Evolutionary conservation across 1,139 yeast genomes (phyloP).

Genomic region (Saccharomyces hybrid): DNA sequence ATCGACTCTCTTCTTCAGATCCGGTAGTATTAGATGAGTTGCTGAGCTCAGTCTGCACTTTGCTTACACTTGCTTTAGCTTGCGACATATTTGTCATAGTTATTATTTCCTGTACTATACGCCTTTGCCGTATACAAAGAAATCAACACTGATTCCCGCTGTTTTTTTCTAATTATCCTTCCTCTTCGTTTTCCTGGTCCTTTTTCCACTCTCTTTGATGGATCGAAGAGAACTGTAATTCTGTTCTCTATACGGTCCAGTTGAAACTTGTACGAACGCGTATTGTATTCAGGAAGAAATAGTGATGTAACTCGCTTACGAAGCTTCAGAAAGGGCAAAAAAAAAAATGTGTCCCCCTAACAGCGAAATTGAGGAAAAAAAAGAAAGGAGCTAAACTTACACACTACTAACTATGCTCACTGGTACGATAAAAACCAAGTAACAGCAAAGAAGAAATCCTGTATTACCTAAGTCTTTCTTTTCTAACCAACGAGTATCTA

Average conservation of each 20-base stretch:
- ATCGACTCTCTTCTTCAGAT: conserved; percentile 2
- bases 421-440: neutral
- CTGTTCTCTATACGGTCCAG: neutral
- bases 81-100: neutral
- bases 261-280: neutral
- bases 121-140: neutral
- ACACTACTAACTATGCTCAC: neutral
- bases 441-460: neutral
- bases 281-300: neutral
- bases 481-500: no score
- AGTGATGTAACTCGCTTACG: neutral
- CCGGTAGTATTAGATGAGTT: neutral
- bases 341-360: neutral
- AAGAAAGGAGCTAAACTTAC: neutral
- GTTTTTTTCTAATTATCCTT: neutral
- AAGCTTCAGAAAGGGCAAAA: neutral
- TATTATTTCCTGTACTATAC: neutral
- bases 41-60: neutral
- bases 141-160: neutral
- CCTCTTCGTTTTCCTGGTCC: neutral
- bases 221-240: neutral
- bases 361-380: neutral
- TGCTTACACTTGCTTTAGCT: neutral
- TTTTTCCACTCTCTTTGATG: neutral
- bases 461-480: neutral